A percentile compares a stretch with the other conserved stretches of the same genome.
Conservation (phyloP, 257 asterid genomes). For the Lithospermum erythrorhizon region DNA sequence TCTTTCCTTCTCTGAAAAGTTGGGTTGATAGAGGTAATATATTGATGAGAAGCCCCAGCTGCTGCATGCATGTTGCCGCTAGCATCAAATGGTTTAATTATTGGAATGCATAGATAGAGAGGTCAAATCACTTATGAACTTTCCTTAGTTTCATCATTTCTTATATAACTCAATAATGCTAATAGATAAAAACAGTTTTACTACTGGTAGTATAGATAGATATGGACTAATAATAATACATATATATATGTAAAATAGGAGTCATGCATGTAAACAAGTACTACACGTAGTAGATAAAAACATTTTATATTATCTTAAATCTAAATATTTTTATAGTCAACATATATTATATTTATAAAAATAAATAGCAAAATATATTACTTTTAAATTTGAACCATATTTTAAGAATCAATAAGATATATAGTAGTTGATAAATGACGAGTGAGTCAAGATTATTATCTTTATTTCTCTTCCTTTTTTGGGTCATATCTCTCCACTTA, state of each 20-base stretch:
- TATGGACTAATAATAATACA: no score
- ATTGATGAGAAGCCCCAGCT: slow-evolving; percentile 8
- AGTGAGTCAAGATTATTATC: slow-evolving; percentile 50
- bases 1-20: slow-evolving; percentile 29
- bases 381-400: no score
- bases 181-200: background rate
- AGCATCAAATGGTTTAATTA: slow-evolving; percentile 40
- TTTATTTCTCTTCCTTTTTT: slow-evolving; percentile 37
- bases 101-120: slow-evolving; percentile 24
- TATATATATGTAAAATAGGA: no score
- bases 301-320: no score
- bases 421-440: slow-evolving; percentile 34
- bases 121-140: slow-evolving; percentile 45
- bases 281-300: no score
- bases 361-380: no score
- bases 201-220: no score
- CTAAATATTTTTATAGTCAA: no score
- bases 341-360: no score
- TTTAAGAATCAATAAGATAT: no score
- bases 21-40: no score
- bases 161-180: slow-evolving; percentile 28
- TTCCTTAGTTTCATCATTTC: slow-evolving; percentile 35
- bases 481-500: slow-evolving; percentile 23
- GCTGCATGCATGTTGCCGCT: background rate
- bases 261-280: no score